Base-by-base conservation (phyloP, 179 eudicot species). In the Beta corolliflora region DNA sequence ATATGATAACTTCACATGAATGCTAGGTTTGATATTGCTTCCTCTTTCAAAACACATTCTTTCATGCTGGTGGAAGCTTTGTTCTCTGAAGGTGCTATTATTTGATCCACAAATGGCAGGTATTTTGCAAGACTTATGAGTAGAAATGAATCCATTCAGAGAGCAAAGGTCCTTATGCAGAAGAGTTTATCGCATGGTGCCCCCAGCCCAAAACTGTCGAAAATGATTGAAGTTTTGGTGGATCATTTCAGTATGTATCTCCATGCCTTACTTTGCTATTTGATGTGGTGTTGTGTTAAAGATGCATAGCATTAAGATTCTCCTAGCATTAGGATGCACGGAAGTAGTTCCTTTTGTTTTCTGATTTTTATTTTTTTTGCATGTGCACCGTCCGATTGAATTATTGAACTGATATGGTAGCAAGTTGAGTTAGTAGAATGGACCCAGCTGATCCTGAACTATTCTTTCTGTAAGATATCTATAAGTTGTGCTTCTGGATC, bases 161-260 rank as follows among this genome's bases (percentile, higher is more conserved):
- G 86, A 87, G 91, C 90, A 72, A 91, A 92, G 83, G 76, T 84
- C 82, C 48, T 87, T 76, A 96, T 96, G 99, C 88, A 93, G 91
- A 88, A 93, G 84, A 88, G 80, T 83, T 69, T 94, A 83, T 91
- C 93, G 4, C 92, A 88, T 88, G 99, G 99, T 84, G 97, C 97
- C 70, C 93, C 92, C 76, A 93, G 94, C 85, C 99, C 99, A 80
- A 96, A 96, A 87, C 77, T 96, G 83, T 89, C 96, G 56, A 96
- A 96, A 82, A 83, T 94, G 98, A 86, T 88, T 69, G 99, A 96
- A 85, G 89, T 96, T 75, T 89, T 96, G 78, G 85, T 80, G 59
- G 94, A 90, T 65, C 99, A 96, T 87, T 94, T 96, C 92, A 86
- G 99, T 96, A 91, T 73, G 99, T 91, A 69, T 83, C 77, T 60